Percentiles rank a stretch among this genome's conserved stretches.
Conservation (phyloP, 176 grass and related monocot genomes). For the Echinochloa phyllopogon region DNA sequence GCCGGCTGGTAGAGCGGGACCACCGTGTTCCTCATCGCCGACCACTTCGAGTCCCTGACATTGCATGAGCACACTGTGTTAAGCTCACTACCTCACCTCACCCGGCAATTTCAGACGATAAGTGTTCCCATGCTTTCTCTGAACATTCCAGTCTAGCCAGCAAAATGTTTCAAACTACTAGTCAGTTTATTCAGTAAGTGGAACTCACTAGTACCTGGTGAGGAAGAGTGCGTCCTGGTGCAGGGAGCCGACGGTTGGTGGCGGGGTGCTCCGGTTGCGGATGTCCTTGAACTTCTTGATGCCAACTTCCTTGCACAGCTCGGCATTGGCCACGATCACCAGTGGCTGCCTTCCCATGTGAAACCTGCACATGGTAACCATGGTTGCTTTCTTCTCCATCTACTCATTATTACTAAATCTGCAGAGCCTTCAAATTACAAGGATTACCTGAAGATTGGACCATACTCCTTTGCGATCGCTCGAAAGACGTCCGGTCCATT, state of each 20-base stretch:
- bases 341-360: slow-evolving; percentile 94
- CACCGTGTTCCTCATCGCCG: slow-evolving; percentile 80
- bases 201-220: slow-evolving; percentile 35
- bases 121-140: not conserved
- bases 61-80: not conserved
- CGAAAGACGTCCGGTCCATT: slow-evolving; percentile 72
- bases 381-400: slow-evolving; percentile 14
- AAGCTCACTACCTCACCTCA: not conserved
- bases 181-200: not conserved
- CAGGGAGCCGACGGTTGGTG: slow-evolving; percentile 67
- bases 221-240: slow-evolving; percentile 93
- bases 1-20: slow-evolving; percentile 89
- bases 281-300: slow-evolving; percentile 97
- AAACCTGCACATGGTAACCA: slow-evolving; percentile 59
- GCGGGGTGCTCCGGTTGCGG: slow-evolving; percentile 79
- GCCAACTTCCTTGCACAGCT: slow-evolving; percentile 90
- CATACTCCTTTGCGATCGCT: slow-evolving; percentile 70
- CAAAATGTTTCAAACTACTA: slow-evolving; percentile 8
- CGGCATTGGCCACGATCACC: slow-evolving; percentile 86
- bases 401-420: not conserved
- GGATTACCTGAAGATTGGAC: slow-evolving; percentile 82
- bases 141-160: not conserved
- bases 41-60: slow-evolving; percentile 77
- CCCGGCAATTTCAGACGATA: slow-evolving; percentile 9
- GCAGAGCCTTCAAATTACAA: not conserved